Conservation (phyloP, 2,329 filamentous ascomycete genomes). For the Shiraia bambusicola region DNA sequence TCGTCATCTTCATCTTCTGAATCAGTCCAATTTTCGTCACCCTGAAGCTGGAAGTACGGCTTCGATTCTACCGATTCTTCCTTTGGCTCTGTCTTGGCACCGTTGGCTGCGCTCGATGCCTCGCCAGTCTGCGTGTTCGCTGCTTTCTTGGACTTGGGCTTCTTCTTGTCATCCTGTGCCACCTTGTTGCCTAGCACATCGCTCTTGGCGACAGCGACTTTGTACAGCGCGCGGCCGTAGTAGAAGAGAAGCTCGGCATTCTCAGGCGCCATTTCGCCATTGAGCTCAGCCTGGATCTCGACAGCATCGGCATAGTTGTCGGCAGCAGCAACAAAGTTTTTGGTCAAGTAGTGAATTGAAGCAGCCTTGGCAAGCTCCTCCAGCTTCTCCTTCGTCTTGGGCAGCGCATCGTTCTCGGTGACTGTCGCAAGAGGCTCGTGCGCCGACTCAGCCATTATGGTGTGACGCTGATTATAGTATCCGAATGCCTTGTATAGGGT, state of each 20-base stretch:
- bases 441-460: slow-evolving; percentile 29
- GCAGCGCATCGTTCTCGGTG: slow-evolving; percentile 25
- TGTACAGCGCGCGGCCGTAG: slow-evolving; percentile 92
- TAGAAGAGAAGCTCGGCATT: slow-evolving; percentile 94
- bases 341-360: slow-evolving; percentile 81
- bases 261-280: slow-evolving; percentile 85
- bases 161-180: slow-evolving; percentile 58
- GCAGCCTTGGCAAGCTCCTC: slow-evolving; percentile 79
- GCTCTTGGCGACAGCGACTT: slow-evolving; percentile 89
- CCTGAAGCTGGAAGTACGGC: slow-evolving; percentile 85
- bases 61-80: slow-evolving; percentile 61
- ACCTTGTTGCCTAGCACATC: slow-evolving; percentile 88
- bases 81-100: slow-evolving; percentile 45
- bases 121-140: slow-evolving; percentile 43
- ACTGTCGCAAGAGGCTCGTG: slow-evolving; percentile 22
- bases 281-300: slow-evolving; percentile 84
- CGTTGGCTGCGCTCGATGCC: slow-evolving; percentile 30
- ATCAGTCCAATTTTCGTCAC: slow-evolving; percentile 84
- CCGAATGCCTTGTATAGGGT: neutral
- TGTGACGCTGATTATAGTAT: neutral
- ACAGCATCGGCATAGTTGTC: slow-evolving; percentile 87
- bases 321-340: slow-evolving; percentile 81
- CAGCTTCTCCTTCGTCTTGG: slow-evolving; percentile 62
- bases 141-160: slow-evolving; percentile 51
- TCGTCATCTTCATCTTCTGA: slow-evolving; percentile 72